A percentile compares a stretch with the other conserved stretches of the same genome.
phyloP scores from a whole-genome alignment of 139 green algal genomes.

The Coccomyxa sp. region DNA sequence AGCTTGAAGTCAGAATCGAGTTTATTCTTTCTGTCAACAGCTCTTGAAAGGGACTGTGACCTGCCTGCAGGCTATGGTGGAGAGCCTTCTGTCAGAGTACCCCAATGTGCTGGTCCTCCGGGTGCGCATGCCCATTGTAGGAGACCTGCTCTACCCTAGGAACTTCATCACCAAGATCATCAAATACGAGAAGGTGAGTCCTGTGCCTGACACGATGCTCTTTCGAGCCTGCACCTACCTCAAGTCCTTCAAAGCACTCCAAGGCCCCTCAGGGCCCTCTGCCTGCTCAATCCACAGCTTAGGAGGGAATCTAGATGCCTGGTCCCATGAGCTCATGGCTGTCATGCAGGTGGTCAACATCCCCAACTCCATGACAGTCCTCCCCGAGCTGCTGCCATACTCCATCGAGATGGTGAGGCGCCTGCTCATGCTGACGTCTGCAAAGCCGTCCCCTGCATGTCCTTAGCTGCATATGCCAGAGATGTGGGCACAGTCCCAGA shows the following conservation, averaged over 20 bases:
- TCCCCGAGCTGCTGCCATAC: conserved; percentile 91
- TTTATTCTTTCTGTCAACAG: no score
- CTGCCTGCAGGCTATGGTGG: conserved; percentile 86
- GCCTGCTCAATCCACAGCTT: neutral
- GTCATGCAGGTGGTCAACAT: conserved; percentile 78
- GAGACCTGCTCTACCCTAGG: conserved; percentile 81
- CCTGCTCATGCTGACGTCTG: neutral
- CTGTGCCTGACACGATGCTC: neutral
- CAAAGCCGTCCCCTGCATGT: no score
- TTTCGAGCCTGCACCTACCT: no score
- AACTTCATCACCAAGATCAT: conserved; percentile 99
- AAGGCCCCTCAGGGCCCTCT: no score
- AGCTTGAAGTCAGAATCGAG: no score
- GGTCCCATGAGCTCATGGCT: neutral
- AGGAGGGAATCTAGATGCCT: neutral
- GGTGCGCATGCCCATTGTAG: conserved; percentile 96
- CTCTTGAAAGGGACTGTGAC: no score
- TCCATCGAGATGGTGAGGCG: conserved; percentile 84
- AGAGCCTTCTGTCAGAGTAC: conserved; percentile 87
- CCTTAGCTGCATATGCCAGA: neutral
- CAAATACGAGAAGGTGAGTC: conserved; percentile 84
- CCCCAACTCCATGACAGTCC: conserved; percentile 96
- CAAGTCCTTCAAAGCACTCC: no score
- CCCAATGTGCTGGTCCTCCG: conserved; percentile 90
- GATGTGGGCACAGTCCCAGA: no score